These are phyloP conservation scores for Acanthamoeba lenticulata DNA, from an alignment of 208 protist genomes.

Conservation along the genomic window DNA sequence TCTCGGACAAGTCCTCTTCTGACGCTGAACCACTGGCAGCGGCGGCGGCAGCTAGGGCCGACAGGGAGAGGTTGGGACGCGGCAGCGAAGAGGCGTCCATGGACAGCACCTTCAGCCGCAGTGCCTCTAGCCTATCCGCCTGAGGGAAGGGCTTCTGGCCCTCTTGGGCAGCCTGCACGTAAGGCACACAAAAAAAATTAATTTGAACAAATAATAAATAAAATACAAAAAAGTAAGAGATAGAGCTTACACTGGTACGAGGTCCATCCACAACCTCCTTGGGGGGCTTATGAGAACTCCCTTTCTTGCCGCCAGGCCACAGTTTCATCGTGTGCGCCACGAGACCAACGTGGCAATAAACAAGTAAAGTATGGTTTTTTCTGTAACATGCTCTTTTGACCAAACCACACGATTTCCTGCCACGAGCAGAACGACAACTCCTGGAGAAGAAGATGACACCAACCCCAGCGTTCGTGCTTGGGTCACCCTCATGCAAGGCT, in stretches of 20 bases:
- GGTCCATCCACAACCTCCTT: too few relatives aligned
- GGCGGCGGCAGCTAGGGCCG: not conserved
- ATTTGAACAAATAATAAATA: not conserved
- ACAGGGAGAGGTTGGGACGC: constrained; percentile 17
- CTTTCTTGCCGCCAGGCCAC: not conserved
- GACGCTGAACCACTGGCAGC: not conserved
- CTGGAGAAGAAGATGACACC: too few relatives aligned
- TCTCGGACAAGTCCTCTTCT: not conserved
- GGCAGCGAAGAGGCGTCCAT: constrained; percentile 10
- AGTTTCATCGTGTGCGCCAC: not conserved
- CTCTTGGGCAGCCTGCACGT: not conserved
- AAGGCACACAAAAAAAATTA: too few relatives aligned
- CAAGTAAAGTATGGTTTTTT: too few relatives aligned
- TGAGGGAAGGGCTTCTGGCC: not conserved
- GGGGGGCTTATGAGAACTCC: too few relatives aligned
- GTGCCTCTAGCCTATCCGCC: not conserved
- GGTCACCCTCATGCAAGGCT: not conserved
- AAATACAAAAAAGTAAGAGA: too few relatives aligned
- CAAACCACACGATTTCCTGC: too few relatives aligned
- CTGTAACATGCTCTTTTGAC: too few relatives aligned
- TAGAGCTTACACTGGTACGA: too few relatives aligned
- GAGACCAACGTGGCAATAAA: too few relatives aligned
- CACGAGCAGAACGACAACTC: not conserved
- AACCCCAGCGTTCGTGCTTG: not conserved
- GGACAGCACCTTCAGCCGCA: not conserved